Base-by-base conservation (phyloP, 148 eudicot species). In the Silene latifolia region DNA sequence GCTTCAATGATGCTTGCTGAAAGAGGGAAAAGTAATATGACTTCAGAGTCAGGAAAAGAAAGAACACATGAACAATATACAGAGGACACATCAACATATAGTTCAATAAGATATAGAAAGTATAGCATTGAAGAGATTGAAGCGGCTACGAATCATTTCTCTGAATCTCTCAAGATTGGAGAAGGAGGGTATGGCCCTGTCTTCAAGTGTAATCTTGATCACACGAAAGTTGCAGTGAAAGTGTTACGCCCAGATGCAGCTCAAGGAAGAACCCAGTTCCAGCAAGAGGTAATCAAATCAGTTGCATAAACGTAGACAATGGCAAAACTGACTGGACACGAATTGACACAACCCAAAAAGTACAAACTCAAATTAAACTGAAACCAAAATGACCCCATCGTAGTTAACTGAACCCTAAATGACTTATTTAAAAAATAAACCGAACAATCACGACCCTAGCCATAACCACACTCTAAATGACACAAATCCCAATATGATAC, bases 111-210 rank as follows among this genome's bases (percentile, higher is more conserved):
- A 68, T 85, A 87, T 69, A 75, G 82, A 63, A 87, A 63, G 51
- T 87, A 85, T 80, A 75, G 76, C 54, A 87, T 87, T 39, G 85
- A 81, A 32, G 90, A 87, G 71, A 87, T 87, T 71, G 90, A 87
- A 83, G 74, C 57, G 19, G 88, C 90, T 19, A 85, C 90, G 32
- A 73, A 87, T 15, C 4, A n/a, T 66, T 87, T 87, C 67, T 57
- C 81, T 44, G 71, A 58, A 65, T 64, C 86, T 57, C 72, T 81
- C 32, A 87, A 85, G 81, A 79, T 87, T 44, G 90, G 90, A 61
- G 90, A 87, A 83, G 90, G 90, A 18, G 90, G 90, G 7, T 87
- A 87, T 65, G 90, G 90, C 57, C 88, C 90, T 3, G 90, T 87
- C 44, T 87, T 76, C 71, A 87, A 80, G 72, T 85, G 90, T 71